Evolutionary conservation across 345 rosid species (phyloP).

Genomic region (Hirschfeldia incana): DNA sequence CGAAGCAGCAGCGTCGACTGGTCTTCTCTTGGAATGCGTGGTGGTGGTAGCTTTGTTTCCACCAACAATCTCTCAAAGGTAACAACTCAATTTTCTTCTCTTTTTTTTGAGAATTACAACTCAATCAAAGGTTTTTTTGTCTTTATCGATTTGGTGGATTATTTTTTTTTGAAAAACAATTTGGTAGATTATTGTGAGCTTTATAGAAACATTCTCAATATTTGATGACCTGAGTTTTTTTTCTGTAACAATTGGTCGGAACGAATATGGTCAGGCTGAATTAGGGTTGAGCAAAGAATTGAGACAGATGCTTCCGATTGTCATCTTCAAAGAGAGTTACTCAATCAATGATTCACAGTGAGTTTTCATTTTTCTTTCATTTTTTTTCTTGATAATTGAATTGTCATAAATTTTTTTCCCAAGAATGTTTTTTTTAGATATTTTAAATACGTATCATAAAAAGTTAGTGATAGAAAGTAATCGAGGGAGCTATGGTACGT

Average conservation of each 20-base stretch:
- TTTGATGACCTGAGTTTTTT: slow-evolving; percentile 9
- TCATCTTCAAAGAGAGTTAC: slow-evolving; percentile 74
- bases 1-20: slow-evolving; percentile 54
- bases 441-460: background rate
- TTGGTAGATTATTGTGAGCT: background rate
- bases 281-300: slow-evolving; percentile 72
- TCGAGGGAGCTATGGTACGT: background rate
- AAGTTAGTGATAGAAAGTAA: background rate
- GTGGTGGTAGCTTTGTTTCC: slow-evolving; percentile 7
- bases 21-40: slow-evolving; percentile 66
- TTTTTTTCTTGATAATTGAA: background rate
- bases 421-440: background rate
- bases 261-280: slow-evolving; percentile 46
- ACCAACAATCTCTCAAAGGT: slow-evolving; percentile 29
- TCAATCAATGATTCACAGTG: slow-evolving; percentile 65
- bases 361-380: slow-evolving; percentile 28
- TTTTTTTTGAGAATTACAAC: too few species aligned
- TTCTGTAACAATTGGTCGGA: background rate
- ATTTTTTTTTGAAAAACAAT: too few species aligned
- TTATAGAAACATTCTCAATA: background rate
- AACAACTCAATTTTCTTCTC: background rate
- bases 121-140: too few species aligned
- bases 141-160: too few species aligned
- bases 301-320: slow-evolving; percentile 83
- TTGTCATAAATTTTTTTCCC: background rate